phyloP scores from a whole-genome alignment of 2,329 filamentous ascomycete genomes.

The Colletotrichum sp. region DNA sequence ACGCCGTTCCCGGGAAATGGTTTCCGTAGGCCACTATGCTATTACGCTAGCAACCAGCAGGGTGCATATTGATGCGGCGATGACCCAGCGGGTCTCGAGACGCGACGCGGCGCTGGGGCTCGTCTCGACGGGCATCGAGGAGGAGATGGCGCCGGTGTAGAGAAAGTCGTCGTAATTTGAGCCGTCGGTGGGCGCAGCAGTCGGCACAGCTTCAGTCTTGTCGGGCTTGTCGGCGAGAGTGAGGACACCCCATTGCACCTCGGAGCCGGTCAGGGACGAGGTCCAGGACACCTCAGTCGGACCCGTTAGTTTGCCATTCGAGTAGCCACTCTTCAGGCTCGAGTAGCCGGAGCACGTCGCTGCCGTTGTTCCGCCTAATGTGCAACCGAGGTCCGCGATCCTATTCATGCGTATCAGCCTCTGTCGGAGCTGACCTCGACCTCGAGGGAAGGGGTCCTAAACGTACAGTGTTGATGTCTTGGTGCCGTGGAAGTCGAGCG shows the following conservation, averaged over 20 bases:
- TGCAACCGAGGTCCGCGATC: constrained; percentile 48
- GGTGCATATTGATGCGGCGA: constrained; percentile 8
- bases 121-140: constrained; percentile 13
- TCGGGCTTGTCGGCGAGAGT: constrained; percentile 44
- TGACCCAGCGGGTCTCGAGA: not conserved
- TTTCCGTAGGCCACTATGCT: not conserved
- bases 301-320: constrained; percentile 41
- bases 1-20: not conserved
- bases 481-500: constrained; percentile 47
- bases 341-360: constrained; percentile 55
- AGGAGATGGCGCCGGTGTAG: constrained; percentile 9
- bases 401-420: constrained; percentile 27
- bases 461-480: constrained; percentile 47
- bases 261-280: constrained; percentile 43
- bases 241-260: constrained; percentile 48
- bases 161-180: constrained; percentile 20
- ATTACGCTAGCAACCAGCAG: not conserved
- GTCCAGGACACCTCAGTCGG: constrained; percentile 50
- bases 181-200: not conserved
- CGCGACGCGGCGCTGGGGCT: constrained; percentile 11
- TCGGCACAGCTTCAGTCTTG: constrained; percentile 21
- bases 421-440: not conserved
- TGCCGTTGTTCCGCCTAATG: constrained; percentile 43
- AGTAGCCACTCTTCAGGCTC: constrained; percentile 43
- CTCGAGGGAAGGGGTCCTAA: not conserved